Percentiles rank a stretch among this genome's conserved stretches.
These are phyloP conservation scores for Drechslerella stenobrocha DNA, from an alignment of 2,329 filamentous ascomycete genomes.

Conservation along the genomic window DNA sequence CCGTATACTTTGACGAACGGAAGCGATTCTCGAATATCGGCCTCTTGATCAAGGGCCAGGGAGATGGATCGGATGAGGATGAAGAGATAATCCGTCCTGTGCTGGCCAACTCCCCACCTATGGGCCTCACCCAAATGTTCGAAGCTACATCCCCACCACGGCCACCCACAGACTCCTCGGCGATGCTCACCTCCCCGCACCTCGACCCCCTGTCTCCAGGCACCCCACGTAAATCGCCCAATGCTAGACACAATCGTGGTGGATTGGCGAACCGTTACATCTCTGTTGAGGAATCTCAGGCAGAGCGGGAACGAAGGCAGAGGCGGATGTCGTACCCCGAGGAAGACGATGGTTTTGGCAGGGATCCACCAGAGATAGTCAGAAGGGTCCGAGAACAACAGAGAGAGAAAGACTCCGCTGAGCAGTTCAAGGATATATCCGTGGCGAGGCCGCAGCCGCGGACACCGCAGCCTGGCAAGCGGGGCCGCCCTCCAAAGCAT, in stretches of 20 bases:
- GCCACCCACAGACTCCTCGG: constrained; percentile 11
- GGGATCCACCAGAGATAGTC: constrained; percentile 10
- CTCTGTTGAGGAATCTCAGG: constrained; percentile 20
- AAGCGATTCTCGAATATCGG: constrained; percentile 17
- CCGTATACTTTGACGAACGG: constrained; percentile 27
- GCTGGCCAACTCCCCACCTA: constrained; percentile 13
- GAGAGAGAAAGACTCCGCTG: constrained; percentile 22
- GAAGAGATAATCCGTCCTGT: constrained; percentile 19
- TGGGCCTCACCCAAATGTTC: constrained; percentile 31
- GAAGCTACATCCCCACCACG: constrained; percentile 24
- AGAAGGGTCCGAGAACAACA: constrained; percentile 11
- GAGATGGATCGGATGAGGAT: constrained; percentile 22
- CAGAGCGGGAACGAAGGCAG: constrained; percentile 11
- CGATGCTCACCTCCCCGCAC: constrained; percentile 15
- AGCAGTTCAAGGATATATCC: constrained; percentile 30
- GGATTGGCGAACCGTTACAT: constrained; percentile 12
- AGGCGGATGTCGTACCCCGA: constrained; percentile 20
- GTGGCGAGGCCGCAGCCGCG: constrained; percentile 17
- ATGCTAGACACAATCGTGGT: constrained; percentile 1
- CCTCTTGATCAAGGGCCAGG: constrained; percentile 3
- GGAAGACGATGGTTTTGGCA: constrained; percentile 13
- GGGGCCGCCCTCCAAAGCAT: constrained; percentile 22
- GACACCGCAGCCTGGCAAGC: neutral
- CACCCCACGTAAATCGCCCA: neutral
- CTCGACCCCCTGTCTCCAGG: constrained; percentile 12